Base-by-base conservation (phyloP, 371 early-diverging fungal species). In the Mortierella sp. region DNA sequence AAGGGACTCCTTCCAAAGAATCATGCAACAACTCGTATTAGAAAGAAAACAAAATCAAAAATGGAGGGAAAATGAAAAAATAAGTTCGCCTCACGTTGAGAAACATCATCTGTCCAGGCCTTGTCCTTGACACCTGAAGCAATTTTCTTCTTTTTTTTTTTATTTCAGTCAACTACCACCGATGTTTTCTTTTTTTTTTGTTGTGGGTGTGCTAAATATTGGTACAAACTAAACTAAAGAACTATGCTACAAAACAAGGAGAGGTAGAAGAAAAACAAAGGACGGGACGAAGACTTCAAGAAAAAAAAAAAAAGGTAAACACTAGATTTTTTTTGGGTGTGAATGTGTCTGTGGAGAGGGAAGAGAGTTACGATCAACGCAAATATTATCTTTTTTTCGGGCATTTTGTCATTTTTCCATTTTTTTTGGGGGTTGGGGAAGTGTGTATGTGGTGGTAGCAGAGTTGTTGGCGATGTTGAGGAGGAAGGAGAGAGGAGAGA, bases 231-330 rank as follows among this genome's bases (percentile, higher is more conserved):
- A 34, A 34, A 58, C 9, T 58, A 37, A 7, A 34, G 29, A 22
- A 4, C 31, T 58, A 58, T 58, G 55, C 24, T 22, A 37, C 64
- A 71, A 41, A 48, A 24, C 37, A 31, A 40, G n/a, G n/a, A n/a
- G 64, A 31, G 40, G 24, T 63, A 31, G n/a, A 71, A 63, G 41
- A 71, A 61, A 71, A 47, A 40, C 39, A 69, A 64, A 37, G 31
- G 16, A 64, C 19, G 34, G 31, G 34, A 40, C 11, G 31, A 64
- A 64, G 16, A 48, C 14, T 41, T 45, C 26, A 37, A 19, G 14
- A 53, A 41, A 52, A 39, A 26, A 13, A 37, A 14, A 37, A 40
- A 50, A 52, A 41, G 22, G 2, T 0, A 37, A 11, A 9, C 13
- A 47, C 39, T 2, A 34, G 4, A 34, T 0, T 34, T 58, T 58